A percentile compares a stretch with the other conserved stretches of the same genome.
Conservation (phyloP, 306 rosid genomes). For the Vigna reflexopilosa region DNA sequence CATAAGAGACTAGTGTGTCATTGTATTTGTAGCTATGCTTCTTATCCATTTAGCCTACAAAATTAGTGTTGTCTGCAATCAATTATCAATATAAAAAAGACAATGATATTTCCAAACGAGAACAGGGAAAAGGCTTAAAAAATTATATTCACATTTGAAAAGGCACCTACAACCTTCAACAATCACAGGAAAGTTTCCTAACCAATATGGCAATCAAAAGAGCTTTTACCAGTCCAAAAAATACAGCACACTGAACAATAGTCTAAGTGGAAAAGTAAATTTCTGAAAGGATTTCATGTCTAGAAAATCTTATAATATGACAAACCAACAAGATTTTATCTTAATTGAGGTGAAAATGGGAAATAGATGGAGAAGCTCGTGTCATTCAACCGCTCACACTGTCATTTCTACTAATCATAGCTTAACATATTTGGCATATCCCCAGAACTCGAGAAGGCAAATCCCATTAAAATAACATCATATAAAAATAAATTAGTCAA, state of each 20-base stretch:
- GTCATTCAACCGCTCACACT: slow-evolving; percentile 19
- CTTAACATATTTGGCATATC: slow-evolving; percentile 30
- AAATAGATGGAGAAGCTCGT: slow-evolving; percentile 22
- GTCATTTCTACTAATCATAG: slow-evolving; percentile 33
- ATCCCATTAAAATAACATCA: slow-evolving; percentile 40
- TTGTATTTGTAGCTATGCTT: slow-evolving; percentile 17
- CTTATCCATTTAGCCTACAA: slow-evolving; percentile 1
- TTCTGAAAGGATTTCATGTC: not conserved
- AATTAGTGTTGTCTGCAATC: not conserved
- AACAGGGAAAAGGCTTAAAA: slow-evolving; percentile 26
- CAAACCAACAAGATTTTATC: slow-evolving; percentile 8
- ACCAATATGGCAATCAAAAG: slow-evolving; percentile 17
- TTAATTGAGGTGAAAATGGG: slow-evolving; percentile 13
- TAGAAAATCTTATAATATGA: slow-evolving; percentile 21
- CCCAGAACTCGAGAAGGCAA: slow-evolving; percentile 17
- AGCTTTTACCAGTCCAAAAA: slow-evolving; percentile 34
- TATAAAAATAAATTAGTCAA: slow-evolving; percentile 32
- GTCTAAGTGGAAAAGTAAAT: slow-evolving; percentile 30
- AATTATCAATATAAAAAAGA: slow-evolving; percentile 7
- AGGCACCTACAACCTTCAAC: slow-evolving; percentile 31
- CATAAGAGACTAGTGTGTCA: slow-evolving; percentile 19
- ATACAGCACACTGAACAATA: slow-evolving; percentile 22
- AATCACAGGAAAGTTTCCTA: not conserved
- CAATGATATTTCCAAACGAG: slow-evolving; percentile 15
- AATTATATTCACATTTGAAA: slow-evolving; percentile 19